These are phyloP conservation scores for Colletotrichum magnum DNA, from an alignment of 2,329 filamentous ascomycete species.

Conservation along the genomic window DNA sequence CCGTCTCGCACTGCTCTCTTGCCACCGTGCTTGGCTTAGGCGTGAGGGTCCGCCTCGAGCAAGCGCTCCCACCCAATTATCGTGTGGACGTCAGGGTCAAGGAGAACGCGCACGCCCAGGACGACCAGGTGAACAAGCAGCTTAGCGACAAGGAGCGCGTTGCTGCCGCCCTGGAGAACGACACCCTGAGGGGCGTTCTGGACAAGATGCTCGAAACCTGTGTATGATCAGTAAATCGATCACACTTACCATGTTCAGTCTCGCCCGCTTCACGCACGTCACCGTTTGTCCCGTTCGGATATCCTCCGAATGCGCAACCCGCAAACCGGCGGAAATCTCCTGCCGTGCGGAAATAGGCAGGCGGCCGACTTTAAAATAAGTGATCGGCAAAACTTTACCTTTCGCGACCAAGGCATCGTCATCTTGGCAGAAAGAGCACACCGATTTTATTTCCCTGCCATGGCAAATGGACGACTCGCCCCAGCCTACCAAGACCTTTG, in stretches of 20 bases:
- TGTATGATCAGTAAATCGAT: slow-evolving; percentile 58
- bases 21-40: slow-evolving; percentile 97
- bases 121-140: slow-evolving; percentile 97
- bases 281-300: neutral
- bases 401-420: slow-evolving; percentile 14
- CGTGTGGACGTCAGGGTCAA: slow-evolving; percentile 94
- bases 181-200: slow-evolving; percentile 87
- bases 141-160: slow-evolving; percentile 96
- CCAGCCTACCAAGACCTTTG: neutral
- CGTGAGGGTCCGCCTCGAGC: slow-evolving; percentile 90
- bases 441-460: slow-evolving; percentile 7
- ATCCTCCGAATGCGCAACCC: slow-evolving; percentile 3
- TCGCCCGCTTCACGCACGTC: slow-evolving; percentile 1
- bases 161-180: slow-evolving; percentile 94
- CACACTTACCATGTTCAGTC: neutral
- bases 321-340: neutral
- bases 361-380: slow-evolving; percentile 11
- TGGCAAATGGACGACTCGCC: slow-evolving; percentile 7
- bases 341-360: neutral
- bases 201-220: slow-evolving; percentile 95
- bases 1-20: slow-evolving; percentile 95
- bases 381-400: slow-evolving; percentile 24
- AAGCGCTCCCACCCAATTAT: slow-evolving; percentile 91
- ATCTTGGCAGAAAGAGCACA: slow-evolving; percentile 21
- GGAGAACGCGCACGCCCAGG: slow-evolving; percentile 94